Evolutionary conservation across 2,329 filamentous ascomycete genomes (phyloP), one percentile per base, ranked within the genome.

Genomic region (Curvularia lunata): DNA sequence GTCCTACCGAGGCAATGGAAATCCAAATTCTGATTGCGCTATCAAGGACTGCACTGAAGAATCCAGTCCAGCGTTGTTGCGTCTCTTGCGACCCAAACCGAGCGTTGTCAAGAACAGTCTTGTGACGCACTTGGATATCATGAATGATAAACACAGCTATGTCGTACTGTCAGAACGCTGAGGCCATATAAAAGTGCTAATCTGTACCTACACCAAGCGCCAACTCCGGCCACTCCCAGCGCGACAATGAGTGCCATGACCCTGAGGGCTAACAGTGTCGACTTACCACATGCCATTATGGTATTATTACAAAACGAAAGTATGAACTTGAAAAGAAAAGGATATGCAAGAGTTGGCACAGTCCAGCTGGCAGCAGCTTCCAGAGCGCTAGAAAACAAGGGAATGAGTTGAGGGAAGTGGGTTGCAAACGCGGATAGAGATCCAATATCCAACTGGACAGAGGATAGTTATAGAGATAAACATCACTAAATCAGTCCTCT

Each of bases 291-390:
- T 43, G 64, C 64, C 68, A 71, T 73, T 45, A 59, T 63, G 12
- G 34, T 40, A 50, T 48, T 47, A 27, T 12, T 30, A 12, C 30
- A 56, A 51, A 10, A 28, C 19, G 34, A 34, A 10, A 27, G 28
- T 19, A 7, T 13, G 16, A 40, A 40, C 37, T 34, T 18, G 43
- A 27, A 42, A 41, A 21, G 56, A 62, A 59, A 54, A 59, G 58
- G 27, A 53, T 56, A 30, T 40, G 34, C 27, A 47, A n/a, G 10
- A 48, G 30, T 42, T 58, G 54, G 60, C 60, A 51, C 66, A 69
- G 65, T 52, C 68, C 66, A 65, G 68, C 68, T 68, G 65, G 56
- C 58, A 68, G 68, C 66, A 54, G 64, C 66, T 70, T 62, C 21
- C 64, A 67, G 65, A 69, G 68, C 64, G 66, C 68, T 67, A 52